Conservation (phyloP, 129 eudicot species). For the Centaurea solstitialis region DNA sequence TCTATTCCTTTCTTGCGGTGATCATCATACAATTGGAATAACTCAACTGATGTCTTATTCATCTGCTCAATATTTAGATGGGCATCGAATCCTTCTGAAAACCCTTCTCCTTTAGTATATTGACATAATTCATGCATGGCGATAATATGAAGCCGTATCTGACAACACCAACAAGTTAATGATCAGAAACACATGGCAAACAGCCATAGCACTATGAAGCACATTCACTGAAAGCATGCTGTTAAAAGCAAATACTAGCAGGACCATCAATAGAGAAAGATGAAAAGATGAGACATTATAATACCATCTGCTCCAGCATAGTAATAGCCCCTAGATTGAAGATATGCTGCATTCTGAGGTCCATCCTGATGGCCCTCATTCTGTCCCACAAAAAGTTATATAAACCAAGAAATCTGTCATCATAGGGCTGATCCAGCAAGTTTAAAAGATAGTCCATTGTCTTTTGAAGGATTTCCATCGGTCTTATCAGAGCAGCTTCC, state of each 20-base stretch:
- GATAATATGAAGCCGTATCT: conserved; percentile 93
- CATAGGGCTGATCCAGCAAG: conserved; percentile 78
- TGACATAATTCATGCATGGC: conserved; percentile 98
- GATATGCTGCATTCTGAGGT: conserved; percentile 97
- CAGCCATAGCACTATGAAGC: neutral
- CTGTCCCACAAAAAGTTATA: conserved; percentile 98
- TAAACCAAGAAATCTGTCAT: conserved; percentile 78
- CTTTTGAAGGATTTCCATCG: conserved; percentile 82
- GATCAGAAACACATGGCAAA: conserved; percentile 8
- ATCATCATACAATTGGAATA: conserved; percentile 91
- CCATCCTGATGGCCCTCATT: conserved; percentile 99
- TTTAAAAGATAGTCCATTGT: conserved; percentile 84
- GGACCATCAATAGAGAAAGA: no score
- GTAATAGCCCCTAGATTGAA: conserved; percentile 72
- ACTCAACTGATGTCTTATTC: conserved; percentile 96
- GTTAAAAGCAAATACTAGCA: no score
- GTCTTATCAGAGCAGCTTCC: conserved; percentile 90
- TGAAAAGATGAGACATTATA: no score
- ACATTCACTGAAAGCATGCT: neutral
- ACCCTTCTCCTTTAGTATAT: conserved; percentile 94
- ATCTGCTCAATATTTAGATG: conserved; percentile 98
- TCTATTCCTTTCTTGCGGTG: conserved; percentile 85
- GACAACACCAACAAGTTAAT: conserved; percentile 32
- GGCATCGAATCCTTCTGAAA: conserved; percentile 98
- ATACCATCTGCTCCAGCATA: conserved; percentile 99